phyloP scores from a whole-genome alignment of 2,329 filamentous ascomycete genomes.

The Paecilomyces sp. region DNA sequence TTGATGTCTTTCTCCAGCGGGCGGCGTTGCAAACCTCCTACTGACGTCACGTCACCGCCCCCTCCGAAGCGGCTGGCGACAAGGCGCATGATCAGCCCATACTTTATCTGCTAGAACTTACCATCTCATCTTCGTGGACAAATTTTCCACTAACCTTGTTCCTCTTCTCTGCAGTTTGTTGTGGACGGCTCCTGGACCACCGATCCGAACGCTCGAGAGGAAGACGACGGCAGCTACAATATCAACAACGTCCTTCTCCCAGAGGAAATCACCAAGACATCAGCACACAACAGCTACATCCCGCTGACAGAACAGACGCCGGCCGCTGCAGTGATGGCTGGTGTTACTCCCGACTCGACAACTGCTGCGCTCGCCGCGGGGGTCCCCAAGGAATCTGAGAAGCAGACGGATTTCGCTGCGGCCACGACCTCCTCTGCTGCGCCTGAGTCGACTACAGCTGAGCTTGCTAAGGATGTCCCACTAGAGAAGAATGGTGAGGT shows the following conservation, averaged over 20 bases:
- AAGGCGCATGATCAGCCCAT: background rate
- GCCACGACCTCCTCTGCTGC: constrained; percentile 58
- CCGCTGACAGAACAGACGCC: constrained; percentile 5
- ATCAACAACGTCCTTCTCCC: constrained; percentile 86
- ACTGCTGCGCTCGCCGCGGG: constrained; percentile 50
- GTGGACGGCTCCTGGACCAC: constrained; percentile 87
- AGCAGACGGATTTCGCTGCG: constrained; percentile 14
- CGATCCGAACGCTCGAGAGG: constrained; percentile 72
- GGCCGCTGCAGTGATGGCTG: constrained; percentile 41
- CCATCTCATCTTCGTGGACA: background rate
- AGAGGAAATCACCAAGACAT: constrained; percentile 53
- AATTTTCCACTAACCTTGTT: constrained; percentile 6
- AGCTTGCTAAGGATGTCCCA: constrained; percentile 60
- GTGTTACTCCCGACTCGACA: constrained; percentile 62
- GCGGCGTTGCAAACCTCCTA: background rate
- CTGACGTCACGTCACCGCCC: background rate
- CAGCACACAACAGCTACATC: constrained; percentile 5
- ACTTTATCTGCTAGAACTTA: background rate
- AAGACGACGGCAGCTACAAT: constrained; percentile 76
- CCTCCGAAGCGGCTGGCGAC: background rate
- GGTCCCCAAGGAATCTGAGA: constrained; percentile 23
- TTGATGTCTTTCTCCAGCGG: background rate
- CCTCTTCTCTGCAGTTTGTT: constrained; percentile 62
- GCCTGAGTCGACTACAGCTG: constrained; percentile 63
- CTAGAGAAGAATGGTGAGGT: constrained; percentile 45